These are phyloP conservation scores for Didymella sp. DNA, from an alignment of 2,329 filamentous ascomycete genomes.

Conservation along the genomic window DNA sequence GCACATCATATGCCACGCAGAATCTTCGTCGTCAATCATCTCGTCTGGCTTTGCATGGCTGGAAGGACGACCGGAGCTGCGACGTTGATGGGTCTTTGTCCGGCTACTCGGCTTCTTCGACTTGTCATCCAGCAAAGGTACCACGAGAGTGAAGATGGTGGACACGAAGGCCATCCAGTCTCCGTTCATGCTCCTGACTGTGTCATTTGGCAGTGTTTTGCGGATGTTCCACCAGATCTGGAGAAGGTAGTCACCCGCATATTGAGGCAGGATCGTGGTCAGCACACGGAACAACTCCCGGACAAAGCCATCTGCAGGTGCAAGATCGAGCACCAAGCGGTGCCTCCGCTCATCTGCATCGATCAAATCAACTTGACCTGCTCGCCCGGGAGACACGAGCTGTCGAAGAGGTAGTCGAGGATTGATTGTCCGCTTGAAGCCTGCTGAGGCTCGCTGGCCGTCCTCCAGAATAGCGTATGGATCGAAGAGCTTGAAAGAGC, in stretches of 20 bases:
- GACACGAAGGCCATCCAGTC: slow-evolving; percentile 52
- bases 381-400: slow-evolving; percentile 34
- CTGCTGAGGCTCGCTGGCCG: slow-evolving; percentile 41
- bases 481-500: slow-evolving; percentile 43
- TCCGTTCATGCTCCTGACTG: slow-evolving; percentile 19
- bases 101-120: slow-evolving; percentile 29
- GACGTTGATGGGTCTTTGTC: slow-evolving; percentile 30
- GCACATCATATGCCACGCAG: slow-evolving; percentile 47
- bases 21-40: slow-evolving; percentile 32
- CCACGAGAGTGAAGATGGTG: slow-evolving; percentile 50
- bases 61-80: slow-evolving; percentile 33
- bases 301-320: slow-evolving; percentile 38
- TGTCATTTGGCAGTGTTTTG: slow-evolving; percentile 28
- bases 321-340: slow-evolving; percentile 41
- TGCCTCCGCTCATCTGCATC: slow-evolving; percentile 45
- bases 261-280: slow-evolving; percentile 44
- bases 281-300: slow-evolving; percentile 44
- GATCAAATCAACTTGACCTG: slow-evolving; percentile 40
- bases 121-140: slow-evolving; percentile 46
- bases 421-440: slow-evolving; percentile 43
- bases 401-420: slow-evolving; percentile 31
- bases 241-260: slow-evolving; percentile 47
- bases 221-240: slow-evolving; percentile 51
- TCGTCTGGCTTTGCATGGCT: slow-evolving; percentile 36
- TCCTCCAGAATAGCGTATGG: slow-evolving; percentile 42